A percentile compares a stretch with the other conserved stretches of the same genome.
Evolutionary conservation across 106 monocot genomes (phyloP).

Genomic region (Apostasia ramifera): DNA sequence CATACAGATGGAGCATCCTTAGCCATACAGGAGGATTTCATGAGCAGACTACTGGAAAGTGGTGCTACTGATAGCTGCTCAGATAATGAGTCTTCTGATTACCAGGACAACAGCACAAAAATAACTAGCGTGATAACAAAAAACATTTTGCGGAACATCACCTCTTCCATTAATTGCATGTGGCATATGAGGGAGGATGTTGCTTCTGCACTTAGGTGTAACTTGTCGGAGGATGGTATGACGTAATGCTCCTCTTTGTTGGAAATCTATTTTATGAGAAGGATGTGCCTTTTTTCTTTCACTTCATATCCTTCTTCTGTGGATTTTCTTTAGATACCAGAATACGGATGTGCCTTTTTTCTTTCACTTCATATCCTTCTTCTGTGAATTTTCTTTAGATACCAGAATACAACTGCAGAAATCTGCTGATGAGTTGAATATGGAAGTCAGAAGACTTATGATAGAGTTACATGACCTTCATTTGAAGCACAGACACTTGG

Average conservation of each 20-base stretch:
- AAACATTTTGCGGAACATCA: constrained; percentile 37
- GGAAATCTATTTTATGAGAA: neutral
- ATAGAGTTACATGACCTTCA: constrained; percentile 47
- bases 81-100: constrained; percentile 12
- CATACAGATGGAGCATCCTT: constrained; percentile 44
- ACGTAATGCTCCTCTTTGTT: neutral
- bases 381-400: constrained; percentile 12
- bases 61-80: constrained; percentile 58
- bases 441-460: constrained; percentile 38
- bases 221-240: constrained; percentile 50
- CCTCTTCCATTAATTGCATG: constrained; percentile 30
- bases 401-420: constrained; percentile 29
- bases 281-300: neutral
- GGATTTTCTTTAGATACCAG: neutral
- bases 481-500: constrained; percentile 46
- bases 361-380: neutral
- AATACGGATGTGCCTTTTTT: neutral
- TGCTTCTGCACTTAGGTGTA: constrained; percentile 18
- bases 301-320: neutral
- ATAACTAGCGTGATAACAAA: constrained; percentile 15
- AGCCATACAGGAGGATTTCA: constrained; percentile 39
- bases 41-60: constrained; percentile 53
- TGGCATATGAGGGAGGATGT: constrained; percentile 44
- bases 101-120: constrained; percentile 15
- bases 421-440: constrained; percentile 16